Evolutionary conservation across 176 grass and related monocot species (phyloP).

Genomic region (Lolium rigidum): DNA sequence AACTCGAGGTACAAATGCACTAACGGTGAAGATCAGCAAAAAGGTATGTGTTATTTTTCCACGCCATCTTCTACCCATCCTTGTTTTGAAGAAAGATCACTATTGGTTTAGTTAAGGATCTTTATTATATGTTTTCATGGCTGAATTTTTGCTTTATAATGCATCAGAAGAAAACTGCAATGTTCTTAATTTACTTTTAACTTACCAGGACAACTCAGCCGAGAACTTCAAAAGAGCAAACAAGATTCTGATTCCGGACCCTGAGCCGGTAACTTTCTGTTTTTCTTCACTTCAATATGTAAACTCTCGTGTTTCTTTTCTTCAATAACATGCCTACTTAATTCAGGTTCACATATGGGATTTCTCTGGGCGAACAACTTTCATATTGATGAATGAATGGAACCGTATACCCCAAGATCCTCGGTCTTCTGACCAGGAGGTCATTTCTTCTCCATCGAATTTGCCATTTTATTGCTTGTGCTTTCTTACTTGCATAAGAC

Average conservation of each 20-base stretch:
- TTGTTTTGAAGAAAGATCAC: slow-evolving; percentile 28
- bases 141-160: not conserved
- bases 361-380: slow-evolving; percentile 87
- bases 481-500: slow-evolving; percentile 15
- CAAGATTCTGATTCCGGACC: slow-evolving; percentile 78
- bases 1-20: slow-evolving; percentile 58
- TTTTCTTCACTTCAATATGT: slow-evolving; percentile 16
- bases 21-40: slow-evolving; percentile 85
- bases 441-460: slow-evolving; percentile 38
- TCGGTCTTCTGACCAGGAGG: slow-evolving; percentile 82
- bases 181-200: slow-evolving; percentile 26
- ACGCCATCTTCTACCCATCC: not conserved
- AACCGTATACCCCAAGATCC: slow-evolving; percentile 69
- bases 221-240: slow-evolving; percentile 88
- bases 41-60: slow-evolving; percentile 59
- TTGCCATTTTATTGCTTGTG: slow-evolving; percentile 18
- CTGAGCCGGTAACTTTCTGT: slow-evolving; percentile 64
- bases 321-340: slow-evolving; percentile 27
- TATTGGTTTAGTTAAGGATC: slow-evolving; percentile 21
- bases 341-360: slow-evolving; percentile 94
- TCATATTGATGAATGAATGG: slow-evolving; percentile 89
- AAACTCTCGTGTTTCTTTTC: slow-evolving; percentile 12
- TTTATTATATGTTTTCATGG: not conserved
- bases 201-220: slow-evolving; percentile 74
- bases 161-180: not conserved